phyloP scores from a whole-genome alignment of 2,329 filamentous ascomycete genomes.

The Xylariaceae sp. region DNA sequence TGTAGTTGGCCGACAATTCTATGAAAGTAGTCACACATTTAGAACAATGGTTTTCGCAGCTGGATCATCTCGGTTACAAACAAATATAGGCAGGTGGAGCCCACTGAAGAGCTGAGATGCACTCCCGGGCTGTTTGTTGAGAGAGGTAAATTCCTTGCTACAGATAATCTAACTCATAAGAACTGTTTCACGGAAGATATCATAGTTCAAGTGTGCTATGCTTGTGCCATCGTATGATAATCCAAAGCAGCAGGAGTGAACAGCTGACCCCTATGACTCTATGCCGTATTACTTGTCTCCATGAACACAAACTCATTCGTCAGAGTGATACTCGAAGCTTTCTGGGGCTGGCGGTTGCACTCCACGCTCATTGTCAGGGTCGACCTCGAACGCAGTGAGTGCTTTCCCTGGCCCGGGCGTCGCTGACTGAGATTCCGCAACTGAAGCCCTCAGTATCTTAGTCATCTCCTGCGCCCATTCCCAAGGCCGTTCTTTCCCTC shows the following conservation, averaged over 20 bases:
- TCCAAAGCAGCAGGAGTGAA: background rate
- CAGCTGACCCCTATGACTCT: background rate
- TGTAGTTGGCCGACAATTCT: background rate
- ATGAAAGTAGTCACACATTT: background rate
- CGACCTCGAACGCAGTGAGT: conserved; percentile 14
- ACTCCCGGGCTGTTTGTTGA: conserved; percentile 1
- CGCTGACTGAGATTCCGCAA: background rate
- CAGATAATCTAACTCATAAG: no score
- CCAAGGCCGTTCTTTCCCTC: conserved; percentile 66
- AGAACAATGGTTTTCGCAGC: no score
- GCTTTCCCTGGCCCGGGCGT: background rate
- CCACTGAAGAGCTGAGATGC: conserved; percentile 17
- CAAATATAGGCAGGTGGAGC: conserved; percentile 1
- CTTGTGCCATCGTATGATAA: background rate
- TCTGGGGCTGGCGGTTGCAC: conserved; percentile 23
- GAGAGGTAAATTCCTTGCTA: background rate
- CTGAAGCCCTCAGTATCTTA: conserved; percentile 35
- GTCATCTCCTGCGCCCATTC: conserved; percentile 75
- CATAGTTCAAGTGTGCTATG: no score
- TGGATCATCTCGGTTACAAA: background rate
- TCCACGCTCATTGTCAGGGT: conserved; percentile 30
- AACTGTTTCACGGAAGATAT: background rate
- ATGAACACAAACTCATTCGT: conserved; percentile 30
- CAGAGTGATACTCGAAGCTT: conserved; percentile 39
- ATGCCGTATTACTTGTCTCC: no score